These are phyloP conservation scores for Fusarium lyarnte DNA, from an alignment of 2,329 filamentous ascomycete species.

Conservation along the genomic window DNA sequence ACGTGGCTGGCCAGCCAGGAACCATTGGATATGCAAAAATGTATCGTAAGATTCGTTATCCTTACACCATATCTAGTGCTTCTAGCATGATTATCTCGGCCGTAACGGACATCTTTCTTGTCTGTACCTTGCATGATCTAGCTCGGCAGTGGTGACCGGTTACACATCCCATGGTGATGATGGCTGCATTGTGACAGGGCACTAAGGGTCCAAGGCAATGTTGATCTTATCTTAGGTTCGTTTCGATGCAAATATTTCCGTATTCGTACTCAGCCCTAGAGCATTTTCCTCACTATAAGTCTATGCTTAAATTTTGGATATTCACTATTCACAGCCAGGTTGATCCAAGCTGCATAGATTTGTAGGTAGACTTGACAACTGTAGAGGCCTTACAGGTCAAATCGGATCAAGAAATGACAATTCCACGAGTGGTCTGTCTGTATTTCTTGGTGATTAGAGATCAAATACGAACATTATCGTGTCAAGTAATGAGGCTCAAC, in stretches of 20 bases:
- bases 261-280: background rate
- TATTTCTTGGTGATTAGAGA: background rate
- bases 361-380: background rate
- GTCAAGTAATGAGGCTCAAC: background rate
- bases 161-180: background rate
- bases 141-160: background rate
- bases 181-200: background rate
- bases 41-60: background rate
- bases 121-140: background rate
- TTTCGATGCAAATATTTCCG: no score
- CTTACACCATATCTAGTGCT: background rate
- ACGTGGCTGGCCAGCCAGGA: background rate
- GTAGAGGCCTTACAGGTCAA: background rate
- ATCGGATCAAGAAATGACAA: background rate
- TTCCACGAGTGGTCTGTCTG: accelerated
- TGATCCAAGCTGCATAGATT: background rate
- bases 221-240: background rate
- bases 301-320: background rate
- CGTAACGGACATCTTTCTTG: background rate
- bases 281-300: background rate
- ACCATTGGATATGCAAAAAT: background rate
- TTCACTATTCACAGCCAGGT: background rate
- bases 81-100: background rate
- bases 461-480: background rate
- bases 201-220: background rate